A percentile compares a stretch with the other conserved stretches of the same genome.
Evolutionary conservation across 2,329 filamentous ascomycete species (phyloP).

Genomic region (Botrytis hyacinthi): DNA sequence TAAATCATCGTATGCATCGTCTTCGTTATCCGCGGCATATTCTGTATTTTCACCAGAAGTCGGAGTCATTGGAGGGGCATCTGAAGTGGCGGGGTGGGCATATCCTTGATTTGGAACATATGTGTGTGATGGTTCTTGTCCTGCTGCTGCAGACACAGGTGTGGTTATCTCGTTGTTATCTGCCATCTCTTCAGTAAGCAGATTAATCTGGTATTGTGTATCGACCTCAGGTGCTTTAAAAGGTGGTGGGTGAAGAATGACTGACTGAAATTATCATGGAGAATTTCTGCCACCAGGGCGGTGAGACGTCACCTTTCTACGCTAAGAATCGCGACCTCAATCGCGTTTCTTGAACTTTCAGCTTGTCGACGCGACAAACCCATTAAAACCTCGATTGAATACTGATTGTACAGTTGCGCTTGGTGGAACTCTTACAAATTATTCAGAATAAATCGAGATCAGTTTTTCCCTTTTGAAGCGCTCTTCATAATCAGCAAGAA

Average conservation of each 20-base stretch:
- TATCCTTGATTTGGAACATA: conserved; percentile 51
- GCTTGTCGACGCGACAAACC: conserved; percentile 17
- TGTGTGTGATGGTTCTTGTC: conserved; percentile 46
- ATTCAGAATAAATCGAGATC: not conserved
- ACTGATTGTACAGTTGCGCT: not conserved
- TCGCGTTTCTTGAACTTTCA: conserved; percentile 18
- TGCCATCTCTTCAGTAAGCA: conserved; percentile 24
- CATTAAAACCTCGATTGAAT: not conserved
- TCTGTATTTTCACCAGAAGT: conserved; percentile 36
- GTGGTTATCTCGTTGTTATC: conserved; percentile 22
- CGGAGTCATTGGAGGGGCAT: conserved; percentile 38
- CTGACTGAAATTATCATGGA: conserved; percentile 13
- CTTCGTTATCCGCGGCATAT: conserved; percentile 40
- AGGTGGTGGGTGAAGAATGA: conserved; percentile 8
- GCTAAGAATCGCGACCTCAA: conserved; percentile 19
- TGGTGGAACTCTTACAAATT: not conserved
- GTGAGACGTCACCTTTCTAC: conserved; percentile 8
- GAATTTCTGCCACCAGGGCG: conserved; percentile 15
- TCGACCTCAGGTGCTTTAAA: not conserved
- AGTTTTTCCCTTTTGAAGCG: not conserved
- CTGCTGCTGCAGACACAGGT: conserved; percentile 40
- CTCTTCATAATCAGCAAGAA: conserved; percentile 11
- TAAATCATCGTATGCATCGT: conserved; percentile 47
- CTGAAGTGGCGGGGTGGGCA: conserved; percentile 40
- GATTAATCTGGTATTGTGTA: not conserved